A percentile compares a stretch with the other conserved stretches of the same genome.
phyloP scores from a whole-genome alignment of 23 red algal species.

The Chondrus crispus region DNA sequence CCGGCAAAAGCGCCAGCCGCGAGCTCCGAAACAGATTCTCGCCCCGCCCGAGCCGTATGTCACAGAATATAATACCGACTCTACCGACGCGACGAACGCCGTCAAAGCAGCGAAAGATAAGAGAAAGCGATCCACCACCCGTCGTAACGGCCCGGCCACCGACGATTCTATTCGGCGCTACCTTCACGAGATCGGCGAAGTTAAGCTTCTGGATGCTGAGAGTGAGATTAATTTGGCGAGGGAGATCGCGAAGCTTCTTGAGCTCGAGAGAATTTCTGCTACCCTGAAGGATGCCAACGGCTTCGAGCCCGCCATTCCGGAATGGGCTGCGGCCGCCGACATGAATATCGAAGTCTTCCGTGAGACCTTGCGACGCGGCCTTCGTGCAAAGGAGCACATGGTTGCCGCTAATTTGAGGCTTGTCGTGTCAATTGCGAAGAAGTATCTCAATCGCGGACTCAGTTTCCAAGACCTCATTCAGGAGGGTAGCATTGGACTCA shows the following conservation, averaged over 20 bases:
- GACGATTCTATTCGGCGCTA: slow-evolving; percentile 66
- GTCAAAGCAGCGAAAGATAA: background rate
- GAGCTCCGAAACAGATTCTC: background rate
- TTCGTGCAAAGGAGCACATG: slow-evolving; percentile 89
- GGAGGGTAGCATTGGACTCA: slow-evolving; percentile 94
- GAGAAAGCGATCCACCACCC: no score
- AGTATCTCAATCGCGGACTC: slow-evolving; percentile 89
- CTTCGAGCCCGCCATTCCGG: slow-evolving; percentile 44
- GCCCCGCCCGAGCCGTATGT: background rate
- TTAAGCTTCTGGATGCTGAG: slow-evolving; percentile 65
- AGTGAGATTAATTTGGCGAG: slow-evolving; percentile 65
- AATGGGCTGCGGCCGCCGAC: slow-evolving; percentile 62
- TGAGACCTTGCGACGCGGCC: slow-evolving; percentile 36
- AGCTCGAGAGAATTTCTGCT: slow-evolving; percentile 59
- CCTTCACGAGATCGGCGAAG: slow-evolving; percentile 78
- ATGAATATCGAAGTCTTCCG: slow-evolving; percentile 21
- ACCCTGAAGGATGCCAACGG: slow-evolving; percentile 22
- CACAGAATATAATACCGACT: background rate
- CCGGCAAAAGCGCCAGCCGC: no score
- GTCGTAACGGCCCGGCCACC: no score
- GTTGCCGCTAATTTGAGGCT: slow-evolving; percentile 91
- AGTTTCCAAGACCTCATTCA: slow-evolving; percentile 98
- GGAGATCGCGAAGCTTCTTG: slow-evolving; percentile 38
- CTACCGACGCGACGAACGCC: background rate
- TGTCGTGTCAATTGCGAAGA: slow-evolving; percentile 96